Base-by-base conservation (phyloP, 768 basidiomycete genomes). In the Paxillus rubicundulus region DNA sequence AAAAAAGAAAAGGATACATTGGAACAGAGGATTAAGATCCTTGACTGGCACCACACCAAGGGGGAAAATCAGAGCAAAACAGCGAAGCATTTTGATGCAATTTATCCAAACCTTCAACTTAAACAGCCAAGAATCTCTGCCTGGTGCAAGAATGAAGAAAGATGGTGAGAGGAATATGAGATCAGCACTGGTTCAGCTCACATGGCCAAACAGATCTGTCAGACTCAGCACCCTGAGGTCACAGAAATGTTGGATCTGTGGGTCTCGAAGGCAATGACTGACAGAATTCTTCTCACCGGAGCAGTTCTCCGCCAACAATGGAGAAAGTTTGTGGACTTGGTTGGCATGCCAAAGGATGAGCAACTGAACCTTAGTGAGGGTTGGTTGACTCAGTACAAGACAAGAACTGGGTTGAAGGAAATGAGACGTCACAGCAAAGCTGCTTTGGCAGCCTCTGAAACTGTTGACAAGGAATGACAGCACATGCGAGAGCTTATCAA, bases 221-320 rank as follows among this genome's bases (percentile, higher is more conserved):
- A n/a, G n/a, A n/a, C n/a, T n/a, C n/a, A n/a, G n/a, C n/a, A n/a
- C n/a, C n/a, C n/a, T n/a, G n/a, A n/a, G n/a, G 59, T 76, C 1
- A 55, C 54, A 0, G 65, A 73, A 21, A 72, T 72, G 68, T 39
- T 75, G 57, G 57, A 70, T 1, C 52, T 73, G 0, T 75, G 74
- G 73, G 64, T 74, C 9, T 56, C 55, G 16, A 67, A 72, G 40
- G 74, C 70, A 13, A 42, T 57, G 56, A 39, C 18, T 2, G 48
- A 57, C 12, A 28, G 21, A 3, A 68, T 28, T 28, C 27, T 28
- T 28, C 27, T 28, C 27, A 28, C 27, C 4, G 27, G 27, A 4
- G 8, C 8, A 14, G 65, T 73, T 12, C 54, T 77, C 38, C 38
- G 45, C 0, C 59, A 69, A 30, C 74, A 76, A 55, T 74, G 70